Conservation (phyloP, 2,329 filamentous ascomycete species). For the Chalaropsis ovoidea region DNA sequence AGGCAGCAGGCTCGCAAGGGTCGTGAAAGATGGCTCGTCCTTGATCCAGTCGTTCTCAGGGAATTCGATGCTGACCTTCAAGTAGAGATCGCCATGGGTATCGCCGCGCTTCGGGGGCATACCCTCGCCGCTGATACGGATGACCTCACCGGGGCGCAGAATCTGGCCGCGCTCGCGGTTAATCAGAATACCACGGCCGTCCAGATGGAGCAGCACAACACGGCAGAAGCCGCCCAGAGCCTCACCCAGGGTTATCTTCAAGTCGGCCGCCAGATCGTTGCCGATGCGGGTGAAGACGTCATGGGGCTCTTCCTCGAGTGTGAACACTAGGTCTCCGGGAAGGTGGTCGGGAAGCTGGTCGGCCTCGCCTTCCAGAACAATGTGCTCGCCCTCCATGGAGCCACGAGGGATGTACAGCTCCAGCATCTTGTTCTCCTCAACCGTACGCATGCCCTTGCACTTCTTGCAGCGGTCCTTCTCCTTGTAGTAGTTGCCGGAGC, state of each 20-base stretch:
- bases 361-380: slow-evolving; percentile 83
- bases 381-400: slow-evolving; percentile 75
- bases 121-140: slow-evolving; percentile 80
- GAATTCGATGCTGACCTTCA: slow-evolving; percentile 78
- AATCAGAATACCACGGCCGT: slow-evolving; percentile 80
- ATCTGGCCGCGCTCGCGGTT: slow-evolving; percentile 72
- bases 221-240: slow-evolving; percentile 81
- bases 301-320: slow-evolving; percentile 71
- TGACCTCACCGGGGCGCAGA: slow-evolving; percentile 68
- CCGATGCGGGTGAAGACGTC: slow-evolving; percentile 73
- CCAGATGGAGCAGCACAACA: slow-evolving; percentile 82
- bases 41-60: slow-evolving; percentile 76
- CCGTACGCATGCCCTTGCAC: slow-evolving; percentile 86
- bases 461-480: slow-evolving; percentile 98
- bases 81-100: slow-evolving; percentile 71
- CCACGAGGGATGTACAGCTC: slow-evolving; percentile 94
- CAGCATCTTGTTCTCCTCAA: slow-evolving; percentile 81
- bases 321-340: slow-evolving; percentile 88
- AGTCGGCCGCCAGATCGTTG: slow-evolving; percentile 69
- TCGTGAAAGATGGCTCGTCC: slow-evolving; percentile 58
- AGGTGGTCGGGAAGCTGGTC: slow-evolving; percentile 83
- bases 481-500: slow-evolving; percentile 76
- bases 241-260: slow-evolving; percentile 73
- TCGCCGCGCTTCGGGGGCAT: slow-evolving; percentile 91
- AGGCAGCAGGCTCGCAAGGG: slow-evolving; percentile 67